A percentile compares a stretch with the other conserved stretches of the same genome.
Conservation (phyloP, 1,284 basidiomycete species). For the Malassezia psittaci region DNA sequence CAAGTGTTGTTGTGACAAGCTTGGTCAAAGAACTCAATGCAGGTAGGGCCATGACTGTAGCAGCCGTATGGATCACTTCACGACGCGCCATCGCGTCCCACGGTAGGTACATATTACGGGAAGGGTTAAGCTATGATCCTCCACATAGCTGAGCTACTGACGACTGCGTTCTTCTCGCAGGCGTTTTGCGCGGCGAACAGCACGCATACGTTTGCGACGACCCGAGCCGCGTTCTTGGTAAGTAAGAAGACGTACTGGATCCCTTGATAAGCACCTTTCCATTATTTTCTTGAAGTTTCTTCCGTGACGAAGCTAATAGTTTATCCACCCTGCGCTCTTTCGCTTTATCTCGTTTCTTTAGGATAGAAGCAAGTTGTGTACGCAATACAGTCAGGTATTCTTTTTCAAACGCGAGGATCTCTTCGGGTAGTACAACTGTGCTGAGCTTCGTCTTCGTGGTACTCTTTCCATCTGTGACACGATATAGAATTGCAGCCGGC, state of each 20-base stretch:
- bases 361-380: conserved; percentile 22
- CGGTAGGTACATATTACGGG: not conserved
- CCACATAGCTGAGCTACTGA: not conserved
- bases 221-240: conserved; percentile 15
- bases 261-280: conserved; percentile 26
- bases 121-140: not conserved
- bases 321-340: conserved; percentile 43
- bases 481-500: conserved; percentile 25
- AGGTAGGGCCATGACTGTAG: not conserved
- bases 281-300: conserved; percentile 26
- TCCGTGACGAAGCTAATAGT: conserved; percentile 25
- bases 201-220: conserved; percentile 16
- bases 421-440: conserved; percentile 23
- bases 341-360: conserved; percentile 43
- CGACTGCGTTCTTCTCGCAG: conserved; percentile 3
- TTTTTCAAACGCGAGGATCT: conserved; percentile 23
- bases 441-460: conserved; percentile 25
- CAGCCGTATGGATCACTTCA: not conserved
- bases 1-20: conserved; percentile 36
- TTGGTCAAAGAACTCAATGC: conserved; percentile 23
- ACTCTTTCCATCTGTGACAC: conserved; percentile 31
- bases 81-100: not conserved
- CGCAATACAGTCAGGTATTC: conserved; percentile 31
- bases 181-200: conserved; percentile 4
- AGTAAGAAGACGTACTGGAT: conserved; percentile 10